phyloP scores from a whole-genome alignment of 2,329 filamentous ascomycete genomes.

The Bimuria novae-zelandiae region DNA sequence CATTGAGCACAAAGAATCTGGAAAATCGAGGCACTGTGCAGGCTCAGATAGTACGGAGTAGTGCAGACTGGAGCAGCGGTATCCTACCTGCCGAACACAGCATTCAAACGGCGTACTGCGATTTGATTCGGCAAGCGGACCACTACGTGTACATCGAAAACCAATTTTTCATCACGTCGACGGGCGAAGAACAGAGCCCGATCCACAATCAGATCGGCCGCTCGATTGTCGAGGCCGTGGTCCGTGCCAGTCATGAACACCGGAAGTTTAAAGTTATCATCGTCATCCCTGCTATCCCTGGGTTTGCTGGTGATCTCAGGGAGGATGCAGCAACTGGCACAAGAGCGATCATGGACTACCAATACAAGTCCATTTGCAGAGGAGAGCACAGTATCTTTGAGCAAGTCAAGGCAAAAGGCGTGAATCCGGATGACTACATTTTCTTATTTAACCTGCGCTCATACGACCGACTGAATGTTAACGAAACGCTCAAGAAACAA shows the following conservation, averaged over 20 bases:
- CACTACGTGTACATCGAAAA: constrained; percentile 98
- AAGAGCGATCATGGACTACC: constrained; percentile 93
- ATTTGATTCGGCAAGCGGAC: constrained; percentile 83
- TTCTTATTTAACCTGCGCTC: constrained; percentile 94
- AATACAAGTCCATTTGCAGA: constrained; percentile 93
- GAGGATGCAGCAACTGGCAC: constrained; percentile 84
- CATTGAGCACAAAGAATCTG: constrained; percentile 67
- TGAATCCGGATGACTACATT: constrained; percentile 78
- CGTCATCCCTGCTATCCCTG: constrained; percentile 87
- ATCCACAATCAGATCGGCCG: constrained; percentile 86
- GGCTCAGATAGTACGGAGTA: constrained; percentile 87
- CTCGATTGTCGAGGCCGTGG: constrained; percentile 88
- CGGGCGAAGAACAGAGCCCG: constrained; percentile 82
- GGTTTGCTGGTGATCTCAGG: constrained; percentile 89
- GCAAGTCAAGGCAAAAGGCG: constrained; percentile 71
- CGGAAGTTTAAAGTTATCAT: constrained; percentile 92
- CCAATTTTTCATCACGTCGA: constrained; percentile 91
- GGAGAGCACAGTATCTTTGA: constrained; percentile 90
- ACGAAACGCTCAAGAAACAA: constrained; percentile 70
- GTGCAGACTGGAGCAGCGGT: constrained; percentile 90
- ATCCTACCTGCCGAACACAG: constrained; percentile 77
- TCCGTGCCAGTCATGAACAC: constrained; percentile 77
- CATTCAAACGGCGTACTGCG: constrained; percentile 84
- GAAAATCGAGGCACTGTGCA: constrained; percentile 70
- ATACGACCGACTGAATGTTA: constrained; percentile 90